phyloP scores from a whole-genome alignment of 1,139 yeast species.

The Arxiozyma bovina region DNA sequence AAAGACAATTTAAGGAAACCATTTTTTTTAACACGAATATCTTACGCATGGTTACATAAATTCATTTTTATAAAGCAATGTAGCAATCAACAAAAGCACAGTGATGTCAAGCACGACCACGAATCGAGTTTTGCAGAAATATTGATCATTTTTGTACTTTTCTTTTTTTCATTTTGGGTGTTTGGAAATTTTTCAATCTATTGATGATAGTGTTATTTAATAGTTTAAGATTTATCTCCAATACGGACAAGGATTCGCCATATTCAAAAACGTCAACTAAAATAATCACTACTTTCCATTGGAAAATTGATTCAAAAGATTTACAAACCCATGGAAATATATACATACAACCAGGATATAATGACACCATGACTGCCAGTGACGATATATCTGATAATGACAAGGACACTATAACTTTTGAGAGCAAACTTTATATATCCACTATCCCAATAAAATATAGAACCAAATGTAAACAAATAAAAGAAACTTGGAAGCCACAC shows the following conservation, averaged over 20 bases:
- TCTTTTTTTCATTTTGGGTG: not conserved
- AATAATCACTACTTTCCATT: not conserved
- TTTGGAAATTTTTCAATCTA: not conserved
- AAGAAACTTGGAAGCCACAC: slow-evolving; percentile 11
- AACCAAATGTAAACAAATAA: not conserved
- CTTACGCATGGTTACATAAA: not conserved
- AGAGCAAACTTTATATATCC: not conserved
- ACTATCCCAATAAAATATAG: not conserved
- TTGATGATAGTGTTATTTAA: not conserved
- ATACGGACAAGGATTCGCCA: not conserved
- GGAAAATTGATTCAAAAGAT: not conserved
- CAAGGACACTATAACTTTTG: not conserved
- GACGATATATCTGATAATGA: not conserved
- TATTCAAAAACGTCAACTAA: not conserved
- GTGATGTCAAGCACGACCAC: not conserved
- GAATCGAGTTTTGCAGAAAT: not conserved
- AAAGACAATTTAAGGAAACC: not conserved
- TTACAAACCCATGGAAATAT: not conserved
- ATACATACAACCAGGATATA: not conserved
- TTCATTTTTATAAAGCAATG: too few species aligned
- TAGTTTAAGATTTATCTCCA: too few species aligned
- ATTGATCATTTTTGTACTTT: not conserved
- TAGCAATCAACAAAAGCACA: not conserved
- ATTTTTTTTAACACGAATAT: not conserved
- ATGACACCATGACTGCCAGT: not conserved